Percentiles rank a stretch among this genome's conserved stretches.
These are phyloP conservation scores for Aspergillus sclerotioniger DNA, from an alignment of 495 filamentous ascomycete species.

Conservation along the genomic window DNA sequence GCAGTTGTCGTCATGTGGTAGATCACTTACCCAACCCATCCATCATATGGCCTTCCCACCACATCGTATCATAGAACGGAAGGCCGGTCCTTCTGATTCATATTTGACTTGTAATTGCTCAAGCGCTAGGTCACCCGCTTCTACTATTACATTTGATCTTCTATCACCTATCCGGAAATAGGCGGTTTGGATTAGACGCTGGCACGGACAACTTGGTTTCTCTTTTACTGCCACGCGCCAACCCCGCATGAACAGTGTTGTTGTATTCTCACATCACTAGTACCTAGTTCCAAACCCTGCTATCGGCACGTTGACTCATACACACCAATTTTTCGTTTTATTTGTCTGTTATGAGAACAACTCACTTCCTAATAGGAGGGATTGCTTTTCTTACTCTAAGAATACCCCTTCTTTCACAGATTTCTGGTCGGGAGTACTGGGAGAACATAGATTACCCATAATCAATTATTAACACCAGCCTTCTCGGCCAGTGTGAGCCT, in stretches of 20 bases:
- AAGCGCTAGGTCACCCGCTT: conserved; percentile 13
- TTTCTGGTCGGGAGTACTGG: not conserved
- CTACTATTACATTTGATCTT: not conserved
- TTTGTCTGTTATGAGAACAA: not conserved
- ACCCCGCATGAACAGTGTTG: conserved; percentile 26
- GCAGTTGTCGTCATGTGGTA: conserved; percentile 24
- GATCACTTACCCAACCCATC: conserved; percentile 13
- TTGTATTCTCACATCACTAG: conserved; percentile 10
- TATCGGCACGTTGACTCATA: conserved; percentile 31
- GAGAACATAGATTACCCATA: not conserved
- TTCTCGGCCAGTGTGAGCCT: conserved; percentile 19
- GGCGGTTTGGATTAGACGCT: not conserved
- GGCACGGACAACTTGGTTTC: not conserved
- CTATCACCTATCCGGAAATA: conserved; percentile 7
- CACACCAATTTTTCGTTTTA: conserved; percentile 9
- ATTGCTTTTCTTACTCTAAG: not conserved
- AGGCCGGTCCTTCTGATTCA: conserved; percentile 2
- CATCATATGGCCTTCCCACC: conserved; percentile 10
- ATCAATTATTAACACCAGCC: conserved; percentile 4
- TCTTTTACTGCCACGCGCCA: conserved; percentile 22
- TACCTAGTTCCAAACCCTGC: conserved; percentile 20
- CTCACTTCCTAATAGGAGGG: not conserved
- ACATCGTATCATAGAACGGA: not conserved
- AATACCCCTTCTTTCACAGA: not conserved
- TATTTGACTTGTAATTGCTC: not conserved